Evolutionary conservation across 2,329 filamentous ascomycete genomes (phyloP).

Genomic region (Cladorrhinum sp.): DNA sequence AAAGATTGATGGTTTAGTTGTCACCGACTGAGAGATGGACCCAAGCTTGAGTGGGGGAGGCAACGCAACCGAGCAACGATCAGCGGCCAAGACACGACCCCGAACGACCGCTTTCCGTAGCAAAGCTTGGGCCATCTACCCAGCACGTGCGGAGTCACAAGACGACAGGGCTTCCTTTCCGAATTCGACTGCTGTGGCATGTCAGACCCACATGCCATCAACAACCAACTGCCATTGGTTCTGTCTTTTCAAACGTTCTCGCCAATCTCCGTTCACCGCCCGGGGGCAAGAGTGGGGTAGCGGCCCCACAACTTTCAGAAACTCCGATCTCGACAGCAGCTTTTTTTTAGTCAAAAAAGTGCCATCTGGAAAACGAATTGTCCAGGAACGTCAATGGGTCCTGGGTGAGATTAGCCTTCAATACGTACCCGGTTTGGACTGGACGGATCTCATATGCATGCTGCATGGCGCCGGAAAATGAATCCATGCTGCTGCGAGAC

Average conservation of each 20-base stretch:
- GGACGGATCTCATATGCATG: slow-evolving; percentile 1
- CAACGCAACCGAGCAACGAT: slow-evolving; percentile 1
- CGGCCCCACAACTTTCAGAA: background rate
- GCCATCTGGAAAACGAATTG: background rate
- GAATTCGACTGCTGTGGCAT: background rate
- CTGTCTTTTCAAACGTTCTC: background rate
- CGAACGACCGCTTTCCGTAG: background rate
- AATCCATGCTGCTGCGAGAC: background rate
- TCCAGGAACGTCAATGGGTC: background rate
- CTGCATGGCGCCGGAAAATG: background rate
- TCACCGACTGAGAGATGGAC: background rate
- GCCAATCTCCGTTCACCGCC: background rate
- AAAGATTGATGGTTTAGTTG: slow-evolving; percentile 5
- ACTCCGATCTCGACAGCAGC: background rate
- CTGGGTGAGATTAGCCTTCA: background rate
- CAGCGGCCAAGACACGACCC: slow-evolving; percentile 8
- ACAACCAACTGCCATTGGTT: slow-evolving; percentile 13
- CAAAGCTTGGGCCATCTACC: slow-evolving; percentile 12
- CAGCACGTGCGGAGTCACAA: slow-evolving; percentile 18
- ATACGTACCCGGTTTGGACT: background rate
- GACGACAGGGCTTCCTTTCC: background rate
- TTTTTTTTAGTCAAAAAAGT: background rate
- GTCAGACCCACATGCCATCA: slow-evolving; percentile 14
- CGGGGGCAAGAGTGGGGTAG: background rate
- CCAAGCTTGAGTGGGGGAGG: slow-evolving; percentile 4